Base-by-base conservation (phyloP, 2,329 filamentous ascomycete species). In the Cladosporium sp. region DNA sequence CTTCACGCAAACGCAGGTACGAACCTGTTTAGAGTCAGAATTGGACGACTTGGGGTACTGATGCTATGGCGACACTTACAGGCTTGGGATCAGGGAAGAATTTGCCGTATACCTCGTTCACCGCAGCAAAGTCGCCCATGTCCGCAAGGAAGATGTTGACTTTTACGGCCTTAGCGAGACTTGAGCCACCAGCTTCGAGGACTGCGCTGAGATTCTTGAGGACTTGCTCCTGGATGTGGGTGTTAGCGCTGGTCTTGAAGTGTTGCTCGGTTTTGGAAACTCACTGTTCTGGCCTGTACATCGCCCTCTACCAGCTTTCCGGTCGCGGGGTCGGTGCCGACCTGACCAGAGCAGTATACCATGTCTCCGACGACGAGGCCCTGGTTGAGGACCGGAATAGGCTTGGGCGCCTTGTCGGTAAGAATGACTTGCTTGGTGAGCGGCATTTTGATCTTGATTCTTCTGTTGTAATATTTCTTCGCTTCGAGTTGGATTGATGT, bases 321-420 rank as follows among this genome's bases (percentile, higher is more conserved):
- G 0, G 79, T 82, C n/a, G 63, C 64, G 0, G 80, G 76, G 58
- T 84, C 76, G 58, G 80, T 71, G 11, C 79, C 79, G 27, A 87
- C 73, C 54, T 74, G 75, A 18, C 84, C 85, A 1, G 82, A 85
- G 70, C 83, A 86, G 70, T 85, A 88, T 12, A 88, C 80, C 65
- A 85, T 79, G 58, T 82, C 83, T 60, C 83, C 81, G 66, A 64
- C 64, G 18, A 67, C 54, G 47, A 68, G 62, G 43, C 65, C 66
- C 57, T 68, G 66, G 52, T 44, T 50, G 11, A 50, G 41, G n/a
- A 50, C 41, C 3, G 47, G 34, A 15, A 62, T 51, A 1, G 59
- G 55, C 34, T 53, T 52, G 7, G 61, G 62, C 24, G 61, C 62
- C n/a, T 61, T 59, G 20, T 59, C 50, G 40, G 61, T 64, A 37